A percentile compares a stretch with the other conserved stretches of the same genome.
phyloP scores from a whole-genome alignment of 768 basidiomycete species.

The Trametes cubensis region DNA sequence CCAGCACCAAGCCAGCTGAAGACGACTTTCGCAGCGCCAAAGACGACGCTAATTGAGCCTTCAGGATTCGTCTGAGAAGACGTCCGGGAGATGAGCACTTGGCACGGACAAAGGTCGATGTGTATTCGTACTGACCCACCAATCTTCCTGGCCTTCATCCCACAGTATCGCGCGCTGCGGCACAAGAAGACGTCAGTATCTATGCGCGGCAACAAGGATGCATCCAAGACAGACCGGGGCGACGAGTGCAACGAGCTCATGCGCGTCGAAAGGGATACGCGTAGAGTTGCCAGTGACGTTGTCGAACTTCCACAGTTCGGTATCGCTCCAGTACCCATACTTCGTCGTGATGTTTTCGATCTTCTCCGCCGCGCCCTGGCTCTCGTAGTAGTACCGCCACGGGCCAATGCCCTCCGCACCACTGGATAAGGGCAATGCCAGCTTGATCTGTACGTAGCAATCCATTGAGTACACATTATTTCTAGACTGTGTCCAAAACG shows the following conservation, averaged over 20 bases:
- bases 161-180: conserved; percentile 12
- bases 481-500: background rate
- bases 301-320: conserved; percentile 8
- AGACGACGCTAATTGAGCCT: conserved; percentile 10
- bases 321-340: conserved; percentile 14
- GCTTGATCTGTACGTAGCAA: conserved; percentile 1
- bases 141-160: conserved; percentile 18
- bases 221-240: conserved; percentile 4
- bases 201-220: background rate
- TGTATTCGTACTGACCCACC: conserved; percentile 9
- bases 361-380: conserved; percentile 18
- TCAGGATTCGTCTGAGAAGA: conserved; percentile 13
- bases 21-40: conserved; percentile 9
- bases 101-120: too few species aligned
- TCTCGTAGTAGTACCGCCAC: conserved; percentile 19
- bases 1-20: conserved; percentile 15
- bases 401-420: conserved; percentile 17
- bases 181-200: background rate
- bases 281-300: conserved; percentile 17
- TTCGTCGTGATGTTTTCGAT: conserved; percentile 10
- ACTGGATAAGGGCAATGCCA: conserved; percentile 10
- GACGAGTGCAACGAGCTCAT: conserved; percentile 9
- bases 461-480: too few species aligned
- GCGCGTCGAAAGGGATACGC: conserved; percentile 14
- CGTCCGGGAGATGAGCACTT: too few species aligned